Conservation (phyloP, 2,329 filamentous ascomycete genomes). For the Onygenales sp. region DNA sequence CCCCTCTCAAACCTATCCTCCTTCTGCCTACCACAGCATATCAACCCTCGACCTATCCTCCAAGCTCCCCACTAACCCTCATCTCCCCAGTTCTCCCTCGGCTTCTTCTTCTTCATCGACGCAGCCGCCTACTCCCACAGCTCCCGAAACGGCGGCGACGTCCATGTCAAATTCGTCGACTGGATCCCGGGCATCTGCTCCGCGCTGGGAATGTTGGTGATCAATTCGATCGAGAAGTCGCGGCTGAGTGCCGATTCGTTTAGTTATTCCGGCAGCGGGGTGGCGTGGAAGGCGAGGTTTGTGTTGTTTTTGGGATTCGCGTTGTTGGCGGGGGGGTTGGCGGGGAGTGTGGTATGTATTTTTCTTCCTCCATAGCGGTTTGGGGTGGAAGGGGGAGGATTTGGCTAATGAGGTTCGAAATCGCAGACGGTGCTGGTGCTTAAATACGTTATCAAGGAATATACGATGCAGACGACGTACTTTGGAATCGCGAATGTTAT, state of each 20-base stretch:
- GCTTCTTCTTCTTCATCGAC: constrained; percentile 61
- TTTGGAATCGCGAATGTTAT: constrained; percentile 59
- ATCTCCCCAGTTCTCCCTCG: constrained; percentile 51
- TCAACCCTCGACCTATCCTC: not conserved
- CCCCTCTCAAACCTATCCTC: constrained; percentile 1
- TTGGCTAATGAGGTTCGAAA: not conserved
- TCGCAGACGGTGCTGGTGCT: constrained; percentile 52
- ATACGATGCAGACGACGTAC: constrained; percentile 53
- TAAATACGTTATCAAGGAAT: constrained; percentile 55
- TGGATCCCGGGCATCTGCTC: constrained; percentile 65
- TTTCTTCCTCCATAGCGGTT: not conserved
- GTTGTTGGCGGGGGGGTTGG: constrained; percentile 57
- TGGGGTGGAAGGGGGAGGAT: not conserved
- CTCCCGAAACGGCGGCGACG: constrained; percentile 48
- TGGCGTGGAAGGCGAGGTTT: constrained; percentile 61
- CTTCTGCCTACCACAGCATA: not conserved
- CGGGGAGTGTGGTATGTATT: constrained; percentile 48
- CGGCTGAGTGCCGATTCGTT: constrained; percentile 55
- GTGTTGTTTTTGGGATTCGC: constrained; percentile 62
- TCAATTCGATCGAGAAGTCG: constrained; percentile 63
- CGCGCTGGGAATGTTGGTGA: constrained; percentile 60
- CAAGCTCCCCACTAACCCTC: not conserved
- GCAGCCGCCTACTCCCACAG: constrained; percentile 56
- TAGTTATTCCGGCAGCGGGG: constrained; percentile 54
- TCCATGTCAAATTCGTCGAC: constrained; percentile 61